A percentile compares a stretch with the other conserved stretches of the same genome.
Evolutionary conservation across 306 rosid genomes (phyloP).

Genomic region (Cicer cuneatum): DNA sequence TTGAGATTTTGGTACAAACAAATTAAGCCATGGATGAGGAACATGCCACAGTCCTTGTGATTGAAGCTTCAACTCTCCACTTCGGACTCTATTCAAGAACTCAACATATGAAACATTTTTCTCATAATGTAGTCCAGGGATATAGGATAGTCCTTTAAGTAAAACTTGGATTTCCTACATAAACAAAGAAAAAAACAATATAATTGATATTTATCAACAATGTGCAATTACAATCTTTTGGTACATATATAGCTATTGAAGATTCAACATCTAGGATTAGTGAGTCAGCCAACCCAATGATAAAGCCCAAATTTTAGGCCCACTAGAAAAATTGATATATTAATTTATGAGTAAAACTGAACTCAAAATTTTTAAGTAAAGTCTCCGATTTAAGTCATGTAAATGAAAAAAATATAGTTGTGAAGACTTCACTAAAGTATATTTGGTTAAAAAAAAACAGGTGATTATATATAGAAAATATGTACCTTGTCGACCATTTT

Average conservation of each 20-base stretch:
- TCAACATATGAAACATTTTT: slow-evolving; percentile 66
- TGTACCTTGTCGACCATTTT: slow-evolving; percentile 59
- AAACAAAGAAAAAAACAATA: background rate
- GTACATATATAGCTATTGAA: too few relatives aligned
- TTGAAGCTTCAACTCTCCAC: slow-evolving; percentile 76
- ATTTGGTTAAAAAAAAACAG: too few relatives aligned
- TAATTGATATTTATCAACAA: background rate
- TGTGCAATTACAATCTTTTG: background rate
- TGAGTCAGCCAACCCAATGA: too few relatives aligned
- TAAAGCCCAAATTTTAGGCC: too few relatives aligned
- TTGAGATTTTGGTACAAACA: slow-evolving; percentile 72
- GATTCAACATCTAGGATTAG: too few relatives aligned
- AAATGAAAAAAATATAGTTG: too few relatives aligned
- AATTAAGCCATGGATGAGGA: slow-evolving; percentile 94
- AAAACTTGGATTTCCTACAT: slow-evolving; percentile 60
- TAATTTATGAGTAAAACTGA: too few relatives aligned
- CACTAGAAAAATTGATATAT: too few relatives aligned
- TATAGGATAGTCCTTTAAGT: slow-evolving; percentile 59
- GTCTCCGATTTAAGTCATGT: too few relatives aligned
- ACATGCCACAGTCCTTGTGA: slow-evolving; percentile 87
- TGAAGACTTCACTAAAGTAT: too few relatives aligned
- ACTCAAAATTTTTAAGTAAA: too few relatives aligned
- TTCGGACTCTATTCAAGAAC: slow-evolving; percentile 78
- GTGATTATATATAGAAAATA: background rate
- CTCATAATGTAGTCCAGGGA: slow-evolving; percentile 70